Evolutionary conservation across 345 rosid genomes (phyloP).

Genomic region (Capsella bursapastoris): DNA sequence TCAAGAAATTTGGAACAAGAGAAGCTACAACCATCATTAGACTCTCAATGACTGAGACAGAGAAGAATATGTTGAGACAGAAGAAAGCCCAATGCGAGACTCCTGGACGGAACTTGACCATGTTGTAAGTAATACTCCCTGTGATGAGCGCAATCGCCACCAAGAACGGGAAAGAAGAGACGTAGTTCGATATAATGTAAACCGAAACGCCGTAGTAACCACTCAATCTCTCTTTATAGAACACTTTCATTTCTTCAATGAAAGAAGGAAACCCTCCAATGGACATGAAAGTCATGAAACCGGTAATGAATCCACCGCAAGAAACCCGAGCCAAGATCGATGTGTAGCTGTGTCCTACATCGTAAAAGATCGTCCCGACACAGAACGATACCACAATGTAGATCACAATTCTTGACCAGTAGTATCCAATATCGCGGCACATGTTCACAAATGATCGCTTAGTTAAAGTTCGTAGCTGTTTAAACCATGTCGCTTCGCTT

Average conservation of each 20-base stretch:
- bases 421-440: slow-evolving; percentile 78
- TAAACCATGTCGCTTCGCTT: slow-evolving; percentile 67
- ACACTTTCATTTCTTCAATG: slow-evolving; percentile 84
- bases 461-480: slow-evolving; percentile 68
- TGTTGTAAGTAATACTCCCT: slow-evolving; percentile 60
- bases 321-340: slow-evolving; percentile 74
- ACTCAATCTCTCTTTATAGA: slow-evolving; percentile 66
- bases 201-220: slow-evolving; percentile 85
- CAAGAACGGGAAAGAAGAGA: slow-evolving; percentile 79
- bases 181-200: slow-evolving; percentile 69
- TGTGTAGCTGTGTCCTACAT: slow-evolving; percentile 68
- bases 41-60: slow-evolving; percentile 77
- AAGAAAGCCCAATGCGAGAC: slow-evolving; percentile 64
- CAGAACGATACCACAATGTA: slow-evolving; percentile 71
- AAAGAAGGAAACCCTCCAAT: slow-evolving; percentile 92
- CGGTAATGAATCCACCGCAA: slow-evolving; percentile 76
- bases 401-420: slow-evolving; percentile 79
- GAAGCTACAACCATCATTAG: slow-evolving; percentile 92
- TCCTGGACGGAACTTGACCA: slow-evolving; percentile 70
- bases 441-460: slow-evolving; percentile 73
- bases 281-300: slow-evolving; percentile 87
- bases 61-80: slow-evolving; percentile 65
- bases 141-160: slow-evolving; percentile 52
- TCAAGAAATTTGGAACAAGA: slow-evolving; percentile 77
- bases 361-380: slow-evolving; percentile 68